These are phyloP conservation scores for Crataegus laevigata DNA, from an alignment of 306 rosid genomes.

Conservation along the genomic window DNA sequence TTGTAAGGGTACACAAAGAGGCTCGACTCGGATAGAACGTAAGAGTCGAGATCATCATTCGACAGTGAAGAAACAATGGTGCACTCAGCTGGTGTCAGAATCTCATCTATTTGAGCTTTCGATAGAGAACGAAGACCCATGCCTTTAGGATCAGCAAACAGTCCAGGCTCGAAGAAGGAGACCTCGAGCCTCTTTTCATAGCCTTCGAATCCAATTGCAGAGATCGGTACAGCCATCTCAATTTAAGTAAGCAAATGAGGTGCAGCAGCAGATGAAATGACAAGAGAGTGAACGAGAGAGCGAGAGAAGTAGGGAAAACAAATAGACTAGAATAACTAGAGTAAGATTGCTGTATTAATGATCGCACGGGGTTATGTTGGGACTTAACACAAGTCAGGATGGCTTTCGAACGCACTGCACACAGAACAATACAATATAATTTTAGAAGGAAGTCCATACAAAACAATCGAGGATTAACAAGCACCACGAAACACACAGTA, in stretches of 20 bases:
- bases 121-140: constrained; percentile 70
- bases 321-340: constrained; percentile 2
- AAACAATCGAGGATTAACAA: neutral
- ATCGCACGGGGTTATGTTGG: constrained; percentile 32
- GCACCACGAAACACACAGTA: neutral
- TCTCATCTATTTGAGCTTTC: constrained; percentile 61
- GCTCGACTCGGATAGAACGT: constrained; percentile 95
- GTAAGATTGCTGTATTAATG: constrained; percentile 13
- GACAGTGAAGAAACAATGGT: constrained; percentile 79
- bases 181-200: constrained; percentile 95
- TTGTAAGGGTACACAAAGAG: constrained; percentile 73
- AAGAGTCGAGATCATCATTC: constrained; percentile 72
- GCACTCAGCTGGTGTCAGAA: constrained; percentile 81
- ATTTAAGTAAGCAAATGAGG: constrained; percentile 8
- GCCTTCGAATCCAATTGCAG: constrained; percentile 96
- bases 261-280: neutral
- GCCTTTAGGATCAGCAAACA: constrained; percentile 63
- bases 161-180: constrained; percentile 52
- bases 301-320: constrained; percentile 1
- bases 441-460: neutral
- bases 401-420: constrained; percentile 93
- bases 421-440: neutral
- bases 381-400: constrained; percentile 47
- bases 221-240: constrained; percentile 51
- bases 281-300: constrained; percentile 8